Evolutionary conservation across 179 eudicot species (phyloP), one percentile per base, ranked within the genome.

Genomic region (Silene coronaria): DNA sequence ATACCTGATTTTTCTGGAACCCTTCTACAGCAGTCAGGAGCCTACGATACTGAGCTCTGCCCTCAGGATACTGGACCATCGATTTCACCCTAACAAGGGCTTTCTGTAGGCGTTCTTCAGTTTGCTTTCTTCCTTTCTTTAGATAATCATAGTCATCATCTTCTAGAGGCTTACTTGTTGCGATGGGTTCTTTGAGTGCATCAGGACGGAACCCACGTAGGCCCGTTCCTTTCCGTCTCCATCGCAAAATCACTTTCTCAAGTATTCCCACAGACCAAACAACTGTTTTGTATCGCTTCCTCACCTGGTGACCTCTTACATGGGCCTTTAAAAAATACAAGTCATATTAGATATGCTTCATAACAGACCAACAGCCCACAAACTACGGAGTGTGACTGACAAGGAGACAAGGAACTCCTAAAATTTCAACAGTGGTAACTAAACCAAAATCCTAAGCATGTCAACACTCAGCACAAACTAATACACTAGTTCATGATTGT

Each of bases 181-280:
- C 76, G 76, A 76, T 74, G 57, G 86, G 32, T 3, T 81, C 82
- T 24, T 79, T 60, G 57, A 72, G 74, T 67, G 89, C 68, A 71
- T 88, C 92, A 63, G 88, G 79, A 75, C 84, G 86, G 67, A 89
- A 84, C 46, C 89, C 87, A 58, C 96, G 87, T 69, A 91, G 75
- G 48, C 97, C 97, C 68, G 84, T 86, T 78, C 95, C 86, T 73
- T 86, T 91, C 70, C 98, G 76, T 82, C 95, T 87, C 98, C 97
- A 93, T 3, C 97, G 89, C 55, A 93, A 83, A 67, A 93, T 89
- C 67, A 89, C 89, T 83, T 91, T 93, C 77, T 93, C 98, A 67
- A 93, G 17, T 28, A 91, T 88, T 22, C 98, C 95, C 27, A 93
- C 98, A 2, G 97, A 91, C 98, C 98, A 91, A 74, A 89, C 88